phyloP scores from a whole-genome alignment of 371 early-diverging fungal species.

The Mucor plumbeus region DNA sequence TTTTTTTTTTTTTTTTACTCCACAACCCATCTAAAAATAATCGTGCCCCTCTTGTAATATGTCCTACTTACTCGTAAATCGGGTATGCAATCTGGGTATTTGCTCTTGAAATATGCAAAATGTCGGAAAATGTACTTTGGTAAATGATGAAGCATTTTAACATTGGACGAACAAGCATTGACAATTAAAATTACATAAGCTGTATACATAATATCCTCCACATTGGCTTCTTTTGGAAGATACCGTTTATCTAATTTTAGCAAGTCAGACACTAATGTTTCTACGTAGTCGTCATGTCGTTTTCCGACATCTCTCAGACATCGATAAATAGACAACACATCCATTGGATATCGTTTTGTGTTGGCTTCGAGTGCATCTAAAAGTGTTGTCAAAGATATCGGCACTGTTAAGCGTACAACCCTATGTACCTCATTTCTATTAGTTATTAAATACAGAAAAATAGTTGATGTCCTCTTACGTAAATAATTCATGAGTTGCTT shows the following conservation, averaged over 20 bases:
- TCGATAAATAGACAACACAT: constrained; percentile 68
- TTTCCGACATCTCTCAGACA: constrained; percentile 69
- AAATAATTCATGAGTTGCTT: constrained; percentile 70
- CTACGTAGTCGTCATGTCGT: constrained; percentile 63
- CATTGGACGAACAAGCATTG: constrained; percentile 64
- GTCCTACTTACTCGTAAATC: constrained; percentile 52
- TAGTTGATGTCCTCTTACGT: constrained; percentile 45
- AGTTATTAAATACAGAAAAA: not conserved
- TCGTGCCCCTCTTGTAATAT: not conserved
- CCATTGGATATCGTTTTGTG: constrained; percentile 69
- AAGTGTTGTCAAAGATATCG: constrained; percentile 46
- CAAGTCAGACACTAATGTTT: constrained; percentile 55
- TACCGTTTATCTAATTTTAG: constrained; percentile 69
- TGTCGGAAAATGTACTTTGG: constrained; percentile 77
- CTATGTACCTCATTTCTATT: constrained; percentile 22
- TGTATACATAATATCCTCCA: constrained; percentile 69
- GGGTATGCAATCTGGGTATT: constrained; percentile 71
- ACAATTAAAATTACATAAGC: constrained; percentile 72
- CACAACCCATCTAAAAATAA: not conserved
- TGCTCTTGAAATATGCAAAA: constrained; percentile 73
- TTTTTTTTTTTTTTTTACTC: not conserved
- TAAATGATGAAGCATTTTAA: constrained; percentile 54
- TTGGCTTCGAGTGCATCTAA: constrained; percentile 61
- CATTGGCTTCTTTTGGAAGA: constrained; percentile 70
- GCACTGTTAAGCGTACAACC: constrained; percentile 48